Percentiles rank a stretch among this genome's conserved stretches.
Conservation (phyloP, 345 rosid genomes). For the Excoecaria cochinchinensis region DNA sequence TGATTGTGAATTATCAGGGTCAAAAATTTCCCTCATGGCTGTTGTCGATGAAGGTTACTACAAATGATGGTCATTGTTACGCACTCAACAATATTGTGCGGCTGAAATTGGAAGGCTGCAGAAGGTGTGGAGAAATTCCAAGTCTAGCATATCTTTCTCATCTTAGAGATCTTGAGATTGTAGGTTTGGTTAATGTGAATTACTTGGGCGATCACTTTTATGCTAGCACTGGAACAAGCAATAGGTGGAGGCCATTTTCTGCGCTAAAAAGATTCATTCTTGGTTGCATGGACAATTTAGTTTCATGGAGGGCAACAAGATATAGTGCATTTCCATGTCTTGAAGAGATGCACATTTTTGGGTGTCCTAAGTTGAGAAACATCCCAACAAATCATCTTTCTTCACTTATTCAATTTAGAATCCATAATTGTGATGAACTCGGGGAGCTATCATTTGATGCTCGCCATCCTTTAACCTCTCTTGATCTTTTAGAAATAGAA, state of each 20-base stretch:
- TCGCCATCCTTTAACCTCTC: too few relatives aligned
- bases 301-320: too few relatives aligned
- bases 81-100: background rate
- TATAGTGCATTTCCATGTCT: too few relatives aligned
- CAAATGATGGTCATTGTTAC: background rate
- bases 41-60: background rate
- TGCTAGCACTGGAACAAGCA: background rate
- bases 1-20: conserved; percentile 9
- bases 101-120: conserved; percentile 3
- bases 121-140: conserved; percentile 2
- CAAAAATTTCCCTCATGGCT: conserved; percentile 13
- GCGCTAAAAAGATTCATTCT: conserved; percentile 3
- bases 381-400: too few relatives aligned
- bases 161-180: background rate
- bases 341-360: background rate
- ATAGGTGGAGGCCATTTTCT: conserved; percentile 5
- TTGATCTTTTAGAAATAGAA: too few relatives aligned
- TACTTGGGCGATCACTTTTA: conserved; percentile 8
- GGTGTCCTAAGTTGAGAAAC: conserved; percentile 10
- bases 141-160: background rate
- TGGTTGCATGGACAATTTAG: conserved; percentile 1
- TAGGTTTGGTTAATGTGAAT: background rate
- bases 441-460: too few relatives aligned
- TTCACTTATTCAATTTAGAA: too few relatives aligned
- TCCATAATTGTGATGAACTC: too few relatives aligned